Conservation (phyloP, 495 filamentous ascomycete species). For the Glonium stellatum region DNA sequence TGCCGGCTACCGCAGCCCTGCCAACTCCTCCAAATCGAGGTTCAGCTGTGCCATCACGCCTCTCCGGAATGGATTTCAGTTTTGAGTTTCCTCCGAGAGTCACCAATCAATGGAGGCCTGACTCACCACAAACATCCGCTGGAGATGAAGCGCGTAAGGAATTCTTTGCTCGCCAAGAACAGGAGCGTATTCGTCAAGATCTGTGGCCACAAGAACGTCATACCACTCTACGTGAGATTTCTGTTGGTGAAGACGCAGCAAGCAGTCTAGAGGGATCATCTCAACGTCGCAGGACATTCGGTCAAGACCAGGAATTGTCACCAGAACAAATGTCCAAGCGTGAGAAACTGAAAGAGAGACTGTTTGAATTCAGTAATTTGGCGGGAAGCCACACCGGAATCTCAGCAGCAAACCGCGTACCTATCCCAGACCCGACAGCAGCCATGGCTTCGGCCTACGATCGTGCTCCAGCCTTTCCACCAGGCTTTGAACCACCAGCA, state of each 20-base stretch:
- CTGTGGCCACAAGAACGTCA: conserved; percentile 6
- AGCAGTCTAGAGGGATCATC: conserved; percentile 1
- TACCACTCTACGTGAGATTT: conserved; percentile 7
- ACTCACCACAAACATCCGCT: neutral
- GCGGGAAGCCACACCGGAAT: neutral
- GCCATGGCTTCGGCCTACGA: neutral
- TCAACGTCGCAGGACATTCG: neutral
- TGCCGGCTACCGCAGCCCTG: neutral
- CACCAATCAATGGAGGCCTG: neutral
- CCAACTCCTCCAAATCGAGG: neutral
- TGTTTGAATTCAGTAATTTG: conserved; percentile 7
- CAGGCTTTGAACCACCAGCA: conserved; percentile 3
- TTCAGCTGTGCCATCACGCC: neutral
- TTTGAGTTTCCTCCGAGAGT: conserved; percentile 10
- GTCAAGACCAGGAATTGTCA: neutral
- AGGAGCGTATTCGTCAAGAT: conserved; percentile 13
- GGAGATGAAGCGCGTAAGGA: neutral
- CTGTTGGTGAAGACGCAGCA: conserved; percentile 16
- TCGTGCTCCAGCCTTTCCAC: conserved; percentile 5
- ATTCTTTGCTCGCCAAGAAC: conserved; percentile 10
- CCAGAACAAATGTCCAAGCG: conserved; percentile 8
- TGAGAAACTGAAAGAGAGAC: conserved; percentile 8
- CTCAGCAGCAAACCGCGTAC: neutral
- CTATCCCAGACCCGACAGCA: conserved; percentile 5
- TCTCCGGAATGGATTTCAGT: conserved; percentile 10